These are phyloP conservation scores for Catenaria anguillulae DNA, from an alignment of 371 early-diverging fungal species.

Conservation along the genomic window DNA sequence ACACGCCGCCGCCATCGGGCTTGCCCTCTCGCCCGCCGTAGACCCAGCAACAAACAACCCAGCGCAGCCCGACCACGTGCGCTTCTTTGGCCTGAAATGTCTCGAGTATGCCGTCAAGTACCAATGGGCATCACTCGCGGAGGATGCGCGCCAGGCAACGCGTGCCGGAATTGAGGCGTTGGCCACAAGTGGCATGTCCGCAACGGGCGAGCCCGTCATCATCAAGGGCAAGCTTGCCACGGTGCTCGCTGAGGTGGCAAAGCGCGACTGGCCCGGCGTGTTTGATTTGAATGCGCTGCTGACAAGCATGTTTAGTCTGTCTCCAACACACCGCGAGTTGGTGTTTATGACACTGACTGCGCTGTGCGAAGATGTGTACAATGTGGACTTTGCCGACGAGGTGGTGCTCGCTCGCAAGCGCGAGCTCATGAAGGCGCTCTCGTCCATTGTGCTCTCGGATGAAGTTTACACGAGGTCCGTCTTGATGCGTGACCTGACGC, in stretches of 20 bases:
- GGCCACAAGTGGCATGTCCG: neutral
- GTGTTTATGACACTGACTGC: neutral
- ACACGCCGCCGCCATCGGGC: neutral
- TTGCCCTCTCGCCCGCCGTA: no score
- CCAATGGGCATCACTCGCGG: neutral
- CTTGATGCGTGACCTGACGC: neutral
- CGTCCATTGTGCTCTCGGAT: neutral
- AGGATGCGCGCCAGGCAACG: neutral
- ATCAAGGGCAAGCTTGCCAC: slow-evolving; percentile 1
- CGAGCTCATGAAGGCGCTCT: neutral
- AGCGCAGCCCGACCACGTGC: no score
- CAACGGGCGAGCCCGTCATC: neutral
- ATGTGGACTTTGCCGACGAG: slow-evolving; percentile 5
- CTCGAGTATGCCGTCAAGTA: neutral
- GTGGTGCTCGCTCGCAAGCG: neutral
- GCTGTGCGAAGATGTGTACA: neutral
- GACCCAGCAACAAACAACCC: no score
- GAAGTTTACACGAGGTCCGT: neutral
- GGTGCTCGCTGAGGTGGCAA: neutral
- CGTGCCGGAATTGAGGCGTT: neutral
- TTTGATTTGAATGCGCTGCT: neutral
- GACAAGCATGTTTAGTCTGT: neutral
- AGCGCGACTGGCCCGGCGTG: slow-evolving; percentile 1
- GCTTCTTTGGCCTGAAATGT: slow-evolving; percentile 6
- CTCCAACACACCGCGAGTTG: neutral